phyloP scores from a whole-genome alignment of 257 asterid species.

The Lycium ferocissimum region DNA sequence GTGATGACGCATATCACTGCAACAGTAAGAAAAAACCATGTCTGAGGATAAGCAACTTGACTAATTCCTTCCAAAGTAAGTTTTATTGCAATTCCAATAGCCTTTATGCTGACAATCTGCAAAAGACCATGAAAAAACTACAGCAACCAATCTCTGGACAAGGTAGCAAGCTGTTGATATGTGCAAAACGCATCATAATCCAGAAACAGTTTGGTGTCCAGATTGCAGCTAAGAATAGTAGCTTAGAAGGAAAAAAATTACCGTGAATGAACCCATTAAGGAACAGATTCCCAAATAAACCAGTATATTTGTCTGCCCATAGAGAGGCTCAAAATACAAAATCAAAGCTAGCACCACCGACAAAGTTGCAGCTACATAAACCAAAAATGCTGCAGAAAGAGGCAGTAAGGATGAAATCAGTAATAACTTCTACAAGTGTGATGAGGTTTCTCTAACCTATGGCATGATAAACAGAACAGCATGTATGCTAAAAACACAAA shows the following conservation, averaged over 20 bases:
- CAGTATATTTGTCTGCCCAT: conserved; percentile 68
- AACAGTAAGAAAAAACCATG: conserved; percentile 36
- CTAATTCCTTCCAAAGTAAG: conserved; percentile 36
- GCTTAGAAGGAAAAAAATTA: conserved; percentile 32
- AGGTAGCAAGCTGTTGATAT: conserved; percentile 15
- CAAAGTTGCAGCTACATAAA: conserved; percentile 56
- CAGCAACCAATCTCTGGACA: conserved; percentile 10
- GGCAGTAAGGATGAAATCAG: conserved; percentile 38
- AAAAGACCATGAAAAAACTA: conserved; percentile 4
- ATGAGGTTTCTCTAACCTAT: conserved; percentile 8
- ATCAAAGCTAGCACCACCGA: conserved; percentile 56
- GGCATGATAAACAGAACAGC: conserved; percentile 7
- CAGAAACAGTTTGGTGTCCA: background rate
- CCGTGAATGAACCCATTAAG: conserved; percentile 76
- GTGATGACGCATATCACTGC: conserved; percentile 34
- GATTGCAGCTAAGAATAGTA: conserved; percentile 4
- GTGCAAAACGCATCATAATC: background rate
- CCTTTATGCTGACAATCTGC: conserved; percentile 38
- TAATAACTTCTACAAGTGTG: background rate
- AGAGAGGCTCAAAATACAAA: conserved; percentile 68
- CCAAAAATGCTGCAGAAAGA: conserved; percentile 60
- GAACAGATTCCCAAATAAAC: conserved; percentile 76
- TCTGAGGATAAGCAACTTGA: conserved; percentile 35
- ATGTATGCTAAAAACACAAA: conserved; percentile 23
- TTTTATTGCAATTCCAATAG: conserved; percentile 38